Evolutionary conservation across 2,329 filamentous ascomycete species (phyloP), one percentile per base, ranked within the genome.

Genomic region (Trichoderma hamatum): DNA sequence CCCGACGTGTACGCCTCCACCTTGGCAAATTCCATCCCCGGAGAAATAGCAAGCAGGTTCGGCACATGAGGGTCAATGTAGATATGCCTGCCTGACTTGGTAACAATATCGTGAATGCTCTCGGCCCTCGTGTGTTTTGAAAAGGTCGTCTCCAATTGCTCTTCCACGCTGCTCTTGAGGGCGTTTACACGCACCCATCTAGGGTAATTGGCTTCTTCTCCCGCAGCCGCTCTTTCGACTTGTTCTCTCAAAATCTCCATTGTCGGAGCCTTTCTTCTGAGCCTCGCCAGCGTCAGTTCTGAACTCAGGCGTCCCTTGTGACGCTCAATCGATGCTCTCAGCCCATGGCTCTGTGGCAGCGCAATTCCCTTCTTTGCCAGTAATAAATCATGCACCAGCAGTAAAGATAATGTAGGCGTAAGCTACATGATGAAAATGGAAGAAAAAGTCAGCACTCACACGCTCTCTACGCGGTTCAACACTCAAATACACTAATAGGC

Each of bases 111-210:
- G 0, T 78, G 75, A 3, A 97, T 80, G 0, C 82, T 83, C 0
- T 81, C 75, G 1, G 89, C 88, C 56, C 84, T 82, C 24, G 82
- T 79, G 73, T 90, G 95, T 0, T 82, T 83, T 0, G 84, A 79
- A 78, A 98, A 97, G 0, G 92, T 95, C 0, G 87, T 89, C 19
- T 84, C 81, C n/a, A 97, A 82, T 79, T 97, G 91, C 4, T 89
- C 85, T 21, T 90, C 84, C 5, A 97, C 77, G 0, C 85, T 90
- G 13, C 89, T 90, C 73, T 89, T 90, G 14, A 97, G 81, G 0
- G 90, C 89, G 76, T 98, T 99, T 71, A 98, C 84, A 2, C 96
- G 89, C 51, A 97, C 88, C 96, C 96, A 99, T 66, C 96, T 89
- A n/a, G 94, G 94, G 76, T 95, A 92, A 51, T 82, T 81, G 39